Percentiles rank a stretch among this genome's conserved stretches.
These are phyloP conservation scores for Symbiodinium pilosum DNA, from an alignment of 73 alveolate genomes.

Conservation along the genomic window DNA sequence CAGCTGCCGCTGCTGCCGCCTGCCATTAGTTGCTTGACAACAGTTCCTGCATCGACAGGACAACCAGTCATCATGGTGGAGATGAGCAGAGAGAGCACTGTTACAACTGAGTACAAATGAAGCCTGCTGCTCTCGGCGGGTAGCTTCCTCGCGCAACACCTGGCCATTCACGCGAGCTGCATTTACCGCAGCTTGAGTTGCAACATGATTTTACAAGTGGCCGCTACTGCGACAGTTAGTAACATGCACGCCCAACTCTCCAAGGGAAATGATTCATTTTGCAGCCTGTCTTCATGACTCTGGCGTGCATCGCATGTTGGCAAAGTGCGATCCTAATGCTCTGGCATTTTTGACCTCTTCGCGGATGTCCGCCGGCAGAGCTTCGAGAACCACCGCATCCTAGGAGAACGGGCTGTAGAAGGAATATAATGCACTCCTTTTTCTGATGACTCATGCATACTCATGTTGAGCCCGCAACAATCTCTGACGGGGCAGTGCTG, in stretches of 20 bases:
- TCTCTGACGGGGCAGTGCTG: not conserved
- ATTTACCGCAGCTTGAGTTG: not conserved
- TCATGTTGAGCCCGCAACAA: not conserved
- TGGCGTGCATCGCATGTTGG: not conserved
- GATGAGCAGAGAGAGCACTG: too few relatives aligned
- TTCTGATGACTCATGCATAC: not conserved
- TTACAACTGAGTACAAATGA: too few relatives aligned
- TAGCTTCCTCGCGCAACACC: conserved; percentile 65
- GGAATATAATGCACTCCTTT: not conserved
- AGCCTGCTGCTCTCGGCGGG: conserved; percentile 53
- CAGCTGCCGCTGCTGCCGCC: too few relatives aligned
- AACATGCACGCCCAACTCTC: not conserved
- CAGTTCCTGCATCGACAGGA: too few relatives aligned
- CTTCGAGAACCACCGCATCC: conserved; percentile 88
- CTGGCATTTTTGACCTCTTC: conserved; percentile 20
- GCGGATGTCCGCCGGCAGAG: conserved; percentile 75
- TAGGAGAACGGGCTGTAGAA: not conserved
- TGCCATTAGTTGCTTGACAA: too few relatives aligned
- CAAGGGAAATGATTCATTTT: not conserved
- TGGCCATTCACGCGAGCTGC: not conserved
- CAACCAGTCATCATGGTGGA: too few relatives aligned
- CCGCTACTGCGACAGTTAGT: not conserved
- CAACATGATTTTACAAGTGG: not conserved
- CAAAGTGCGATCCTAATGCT: not conserved
- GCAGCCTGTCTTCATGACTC: not conserved